A percentile compares a stretch with the other conserved stretches of the same genome.
Conservation (phyloP, 1,139 yeast species). For the Saccharomycopsis phalli region DNA sequence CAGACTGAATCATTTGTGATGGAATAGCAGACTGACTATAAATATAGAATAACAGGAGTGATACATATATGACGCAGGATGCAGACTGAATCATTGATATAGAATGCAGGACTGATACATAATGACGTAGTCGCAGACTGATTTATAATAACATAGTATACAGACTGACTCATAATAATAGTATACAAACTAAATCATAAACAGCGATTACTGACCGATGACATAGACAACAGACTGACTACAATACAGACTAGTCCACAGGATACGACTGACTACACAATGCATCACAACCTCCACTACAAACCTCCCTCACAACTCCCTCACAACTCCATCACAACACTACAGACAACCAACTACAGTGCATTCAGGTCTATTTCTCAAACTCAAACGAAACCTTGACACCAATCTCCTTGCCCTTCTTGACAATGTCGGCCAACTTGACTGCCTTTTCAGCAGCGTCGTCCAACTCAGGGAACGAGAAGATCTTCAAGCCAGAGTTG, state of each 20-base stretch:
- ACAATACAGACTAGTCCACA: not conserved
- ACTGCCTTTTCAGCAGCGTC: conserved; percentile 97
- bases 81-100: too few relatives aligned
- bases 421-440: conserved; percentile 38
- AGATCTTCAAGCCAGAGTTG: conserved; percentile 89
- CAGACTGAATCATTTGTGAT: too few relatives aligned
- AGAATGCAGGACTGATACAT: too few relatives aligned
- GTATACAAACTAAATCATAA: too few relatives aligned
- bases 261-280: not conserved
- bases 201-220: too few relatives aligned
- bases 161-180: too few relatives aligned
- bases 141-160: too few relatives aligned
- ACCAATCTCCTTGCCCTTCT: conserved; percentile 13
- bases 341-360: too few relatives aligned
- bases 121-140: too few relatives aligned
- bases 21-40: too few relatives aligned
- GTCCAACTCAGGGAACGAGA: conserved; percentile 85
- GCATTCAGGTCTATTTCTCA: not conserved
- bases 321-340: not conserved
- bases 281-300: not conserved
- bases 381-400: conserved; percentile 12
- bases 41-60: too few relatives aligned
- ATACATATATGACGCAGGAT: too few relatives aligned
- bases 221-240: not conserved
- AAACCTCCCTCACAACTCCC: not conserved